phyloP scores from a whole-genome alignment of 2,329 filamentous ascomycete genomes.

The Phyllosticta capitalensis region DNA sequence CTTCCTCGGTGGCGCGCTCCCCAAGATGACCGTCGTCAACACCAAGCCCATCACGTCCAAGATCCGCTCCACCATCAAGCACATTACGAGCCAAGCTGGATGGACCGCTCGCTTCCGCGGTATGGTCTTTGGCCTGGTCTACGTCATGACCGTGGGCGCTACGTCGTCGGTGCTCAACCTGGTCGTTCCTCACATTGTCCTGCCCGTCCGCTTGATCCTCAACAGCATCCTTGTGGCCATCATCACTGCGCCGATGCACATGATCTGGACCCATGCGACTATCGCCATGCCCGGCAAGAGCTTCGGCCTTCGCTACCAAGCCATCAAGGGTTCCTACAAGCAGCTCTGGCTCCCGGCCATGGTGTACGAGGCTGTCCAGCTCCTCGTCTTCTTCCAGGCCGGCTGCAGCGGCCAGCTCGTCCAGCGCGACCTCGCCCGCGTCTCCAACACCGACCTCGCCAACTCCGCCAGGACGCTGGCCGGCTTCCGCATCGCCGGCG shows the following conservation, averaged over 20 bases:
- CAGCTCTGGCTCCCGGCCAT: constrained; percentile 61
- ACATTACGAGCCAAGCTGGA: constrained; percentile 56
- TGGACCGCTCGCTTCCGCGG: constrained; percentile 62
- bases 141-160: constrained; percentile 25
- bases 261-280: constrained; percentile 78
- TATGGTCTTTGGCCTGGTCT: constrained; percentile 39
- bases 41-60: constrained; percentile 52
- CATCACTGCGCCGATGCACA: constrained; percentile 56
- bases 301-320: constrained; percentile 58
- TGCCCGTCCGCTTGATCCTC: constrained; percentile 40
- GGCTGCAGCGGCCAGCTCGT: constrained; percentile 37
- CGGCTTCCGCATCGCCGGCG: constrained; percentile 18
- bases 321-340: constrained; percentile 48
- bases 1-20: constrained; percentile 22
- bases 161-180: constrained; percentile 37
- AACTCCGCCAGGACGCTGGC: constrained; percentile 20
- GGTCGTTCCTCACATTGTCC: constrained; percentile 24
- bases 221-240: constrained; percentile 50
- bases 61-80: constrained; percentile 48
- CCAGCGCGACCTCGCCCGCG: constrained; percentile 22
- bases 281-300: constrained; percentile 59
- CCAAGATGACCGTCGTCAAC: constrained; percentile 35
- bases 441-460: constrained; percentile 22
- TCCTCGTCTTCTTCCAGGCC: constrained; percentile 47
- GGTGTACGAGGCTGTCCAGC: constrained; percentile 40